Evolutionary conservation across 1,284 basidiomycete species (phyloP).

Genomic region (Hypsizygus ulmarius): DNA sequence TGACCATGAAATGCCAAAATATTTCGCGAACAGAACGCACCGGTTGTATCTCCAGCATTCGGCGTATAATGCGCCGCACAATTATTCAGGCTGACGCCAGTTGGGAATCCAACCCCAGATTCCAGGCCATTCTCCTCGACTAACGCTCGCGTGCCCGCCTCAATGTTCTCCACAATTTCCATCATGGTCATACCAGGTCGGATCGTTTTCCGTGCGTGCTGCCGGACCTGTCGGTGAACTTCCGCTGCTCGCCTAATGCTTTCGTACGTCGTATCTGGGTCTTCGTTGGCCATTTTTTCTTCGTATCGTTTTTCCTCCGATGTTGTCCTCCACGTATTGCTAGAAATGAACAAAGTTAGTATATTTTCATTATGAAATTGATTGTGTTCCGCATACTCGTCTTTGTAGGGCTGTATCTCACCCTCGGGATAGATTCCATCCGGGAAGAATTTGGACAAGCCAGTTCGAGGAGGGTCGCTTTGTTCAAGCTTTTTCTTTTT

Average conservation of each 20-base stretch:
- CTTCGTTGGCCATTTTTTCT: conserved; percentile 76
- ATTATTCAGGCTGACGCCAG: conserved; percentile 91
- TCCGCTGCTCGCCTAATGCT: conserved; percentile 91
- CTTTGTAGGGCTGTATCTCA: conserved; percentile 88
- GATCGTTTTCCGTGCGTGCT: conserved; percentile 80
- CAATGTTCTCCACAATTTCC: conserved; percentile 92
- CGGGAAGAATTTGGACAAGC: conserved; percentile 87
- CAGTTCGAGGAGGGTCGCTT: conserved; percentile 92
- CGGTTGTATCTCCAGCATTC: conserved; percentile 88
- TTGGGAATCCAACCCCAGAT: conserved; percentile 93
- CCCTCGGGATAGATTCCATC: conserved; percentile 88
- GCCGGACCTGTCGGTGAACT: conserved; percentile 93
- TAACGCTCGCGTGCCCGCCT: conserved; percentile 85
- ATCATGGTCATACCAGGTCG: conserved; percentile 94
- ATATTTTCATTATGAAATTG: conserved; percentile 6
- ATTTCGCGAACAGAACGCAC: conserved; percentile 43
- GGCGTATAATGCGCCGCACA: conserved; percentile 98
- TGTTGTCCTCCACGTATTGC: conserved; percentile 84
- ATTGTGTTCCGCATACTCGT: conserved; percentile 62
- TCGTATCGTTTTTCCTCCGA: conserved; percentile 88
- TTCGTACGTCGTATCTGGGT: conserved; percentile 83
- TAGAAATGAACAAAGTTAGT: conserved; percentile 29
- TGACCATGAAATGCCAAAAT: not conserved
- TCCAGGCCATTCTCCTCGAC: conserved; percentile 91
- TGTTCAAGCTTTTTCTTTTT: conserved; percentile 84